Base-by-base conservation (phyloP, 805 yeast species). In the Starmerella apis region DNA sequence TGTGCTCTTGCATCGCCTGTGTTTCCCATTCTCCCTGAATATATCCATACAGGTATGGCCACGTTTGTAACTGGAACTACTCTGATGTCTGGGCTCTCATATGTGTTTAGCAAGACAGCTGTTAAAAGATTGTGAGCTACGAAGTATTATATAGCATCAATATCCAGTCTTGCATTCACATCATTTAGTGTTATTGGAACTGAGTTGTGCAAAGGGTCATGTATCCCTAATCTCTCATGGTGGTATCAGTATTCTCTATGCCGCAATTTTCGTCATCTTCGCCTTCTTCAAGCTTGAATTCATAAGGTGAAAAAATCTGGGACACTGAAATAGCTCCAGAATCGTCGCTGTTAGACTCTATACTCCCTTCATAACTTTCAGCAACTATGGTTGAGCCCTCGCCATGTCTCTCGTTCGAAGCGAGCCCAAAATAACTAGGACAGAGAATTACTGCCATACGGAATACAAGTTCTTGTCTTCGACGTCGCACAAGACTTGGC, bases 61-160 rank as follows among this genome's bases (percentile, higher is more conserved):
- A 47, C 46, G 55, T 59, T 76, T 24, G 83, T 79, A 11, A 80
- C 79, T 0, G 37, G 70, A 2, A 84, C 94, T 0, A 86, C 95
- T 1, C 58, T 81, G 0, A 61, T 76, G 56, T 83, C 92, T 63
- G 95, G 94, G 0, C 63, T 78, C 22, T 78, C 84, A 9, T 59
- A 59, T 30, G 22, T 58, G 3, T 47, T 56, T 36, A 52, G 56
- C 43, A 46, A 50, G 22, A 55, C 49, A 1, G 57, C 59, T 9
- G 53, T 56, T 7, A 54, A 59, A 25, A 56, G 61, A 48, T 59
- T 62, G 49, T 59, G 37, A 33, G 37, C 22, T 22, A n/a, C 19
- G 30, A n/a, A 33, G 19, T 1, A 33, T 31, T 13, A 9, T 31
- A 18, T 13, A 14, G 35, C 35, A 31, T 27, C 13, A 27, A 27